Base-by-base conservation (phyloP, 2,329 filamentous ascomycete genomes). In the Thermoascus crustaceus region DNA sequence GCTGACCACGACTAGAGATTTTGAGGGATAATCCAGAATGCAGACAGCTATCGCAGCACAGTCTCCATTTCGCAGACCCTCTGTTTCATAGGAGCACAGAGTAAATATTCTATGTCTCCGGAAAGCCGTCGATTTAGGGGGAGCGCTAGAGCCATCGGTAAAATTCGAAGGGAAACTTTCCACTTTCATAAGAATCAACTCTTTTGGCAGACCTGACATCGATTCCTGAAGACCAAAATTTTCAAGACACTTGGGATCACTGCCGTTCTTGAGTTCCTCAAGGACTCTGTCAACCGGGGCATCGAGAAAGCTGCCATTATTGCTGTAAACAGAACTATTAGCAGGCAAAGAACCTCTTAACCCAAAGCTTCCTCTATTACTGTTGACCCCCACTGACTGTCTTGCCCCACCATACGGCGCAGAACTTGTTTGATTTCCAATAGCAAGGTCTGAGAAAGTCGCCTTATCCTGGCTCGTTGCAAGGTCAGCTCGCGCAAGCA, bases 401-500 rank as follows among this genome's bases (percentile, higher is more conserved):
- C 81, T 76, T 9, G 71, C 61, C 27, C 70, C 68, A 57, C 69
- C 45, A 58, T 60, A 67, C 17, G 52, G 49, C 26, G 54, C 41
- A 10, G 51, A 39, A 29, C 40, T 56, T 9, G 52, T 48, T 40
- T 63, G 61, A 33, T 49, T 63, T 47, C 63, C 67, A 35, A 67
- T 67, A 10, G 75, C 72, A 40, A 80, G 75, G 32, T 94, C 87
- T 18, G 79, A 74, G 53, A 94, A 93, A n/a, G 80, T 74, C 1
- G 80, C 72, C 49, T 84, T 75, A 47, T 94, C 87, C 45, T 89
- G 84, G 10, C 82, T 91, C 7, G 85, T 81, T 0, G 85, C 89
- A 13, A 95, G 67, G 54, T 95, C 89, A 20, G 85, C 83, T 50
- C 89, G 75, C 10, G 88, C 88, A 35, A 95, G 70, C 63, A 94